Evolutionary conservation across 2,329 filamentous ascomycete genomes (phyloP), one percentile per base, ranked within the genome.

Genomic region (Colletotrichum caudatum): DNA sequence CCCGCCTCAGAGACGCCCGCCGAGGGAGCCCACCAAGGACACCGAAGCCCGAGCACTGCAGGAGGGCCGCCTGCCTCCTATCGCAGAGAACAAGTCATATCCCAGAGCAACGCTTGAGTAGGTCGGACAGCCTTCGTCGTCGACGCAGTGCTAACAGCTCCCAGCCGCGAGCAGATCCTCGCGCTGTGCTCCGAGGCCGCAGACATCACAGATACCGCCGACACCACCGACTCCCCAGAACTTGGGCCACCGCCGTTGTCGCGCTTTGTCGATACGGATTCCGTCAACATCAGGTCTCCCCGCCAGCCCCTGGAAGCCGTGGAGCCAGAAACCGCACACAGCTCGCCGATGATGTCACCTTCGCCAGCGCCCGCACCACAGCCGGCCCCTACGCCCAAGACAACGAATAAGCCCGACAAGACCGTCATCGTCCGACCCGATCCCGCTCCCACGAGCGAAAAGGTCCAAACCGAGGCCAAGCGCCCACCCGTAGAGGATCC

Each of bases 71-170:
- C 79, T 93, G 74, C 88, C 91, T 11, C 89, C 90, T 1, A 94
- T 95, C 62, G 82, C 87, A 48, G 93, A 95, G 79, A 88, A 89
- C 78, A 93, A 92, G 76, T 81, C 85, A 2, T 93, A 89, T 76
- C 90, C 91, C 14, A 85, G 93, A 64, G 85, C 86, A 75, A 93
- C 92, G 12, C 83, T 94, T 77, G 91, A 89, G 91, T 93, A 84
- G 70, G 88, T 82, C 5, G 20, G 7, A 48, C 16, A 63, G 72
- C 6, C 14, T 39, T n/a, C 46, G 20, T 37, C 35, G 44, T 66
- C 23, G 33, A 29, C 26, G 20, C 26, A 44, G 50, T 66, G 44
- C 76, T 81, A 71, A 81, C 76, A 18, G 12, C 9, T 35, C 46
- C 9, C 66, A 91, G 89, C 74, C 84, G 85, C 29, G 88, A 90